phyloP scores from a whole-genome alignment of 352 stramenopile species.

The Pythium vanterpoolii region DNA sequence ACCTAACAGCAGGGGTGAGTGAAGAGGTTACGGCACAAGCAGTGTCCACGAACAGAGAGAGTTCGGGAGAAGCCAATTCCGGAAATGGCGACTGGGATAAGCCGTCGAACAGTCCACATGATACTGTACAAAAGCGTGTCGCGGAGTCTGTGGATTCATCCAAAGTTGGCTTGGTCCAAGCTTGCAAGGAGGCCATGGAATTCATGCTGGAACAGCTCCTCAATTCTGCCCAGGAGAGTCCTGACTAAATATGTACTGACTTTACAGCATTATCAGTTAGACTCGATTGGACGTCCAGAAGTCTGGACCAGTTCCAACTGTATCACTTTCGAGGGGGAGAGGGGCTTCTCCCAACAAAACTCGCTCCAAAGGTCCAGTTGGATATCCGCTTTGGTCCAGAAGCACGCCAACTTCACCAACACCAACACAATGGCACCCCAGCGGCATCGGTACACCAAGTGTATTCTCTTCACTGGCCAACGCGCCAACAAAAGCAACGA shows the following conservation, averaged over 20 bases:
- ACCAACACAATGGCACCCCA: constrained; percentile 20
- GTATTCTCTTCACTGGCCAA: constrained; percentile 23
- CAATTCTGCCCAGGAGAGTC: too few relatives aligned
- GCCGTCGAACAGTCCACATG: background rate
- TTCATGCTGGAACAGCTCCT: background rate
- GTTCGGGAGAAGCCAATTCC: background rate
- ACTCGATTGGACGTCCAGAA: constrained; percentile 3
- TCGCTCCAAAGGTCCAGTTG: constrained; percentile 13
- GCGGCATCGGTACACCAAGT: constrained; percentile 26
- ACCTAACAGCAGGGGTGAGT: background rate
- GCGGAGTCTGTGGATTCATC: background rate
- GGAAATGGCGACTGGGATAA: background rate
- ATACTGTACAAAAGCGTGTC: background rate
- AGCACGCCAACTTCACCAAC: background rate
- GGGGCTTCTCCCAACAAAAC: background rate
- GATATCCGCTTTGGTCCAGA: constrained; percentile 9
- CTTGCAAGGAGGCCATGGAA: background rate
- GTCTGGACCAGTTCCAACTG: constrained; percentile 7
- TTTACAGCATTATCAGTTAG: background rate
- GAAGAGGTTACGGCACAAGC: background rate
- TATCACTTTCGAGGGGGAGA: background rate
- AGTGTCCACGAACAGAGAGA: too few relatives aligned
- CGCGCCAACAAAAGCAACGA: constrained; percentile 32
- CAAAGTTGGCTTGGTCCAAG: background rate
- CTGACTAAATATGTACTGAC: background rate